Conservation (phyloP, 2,329 filamentous ascomycete genomes). For the Fonsecaea pugnacius region DNA sequence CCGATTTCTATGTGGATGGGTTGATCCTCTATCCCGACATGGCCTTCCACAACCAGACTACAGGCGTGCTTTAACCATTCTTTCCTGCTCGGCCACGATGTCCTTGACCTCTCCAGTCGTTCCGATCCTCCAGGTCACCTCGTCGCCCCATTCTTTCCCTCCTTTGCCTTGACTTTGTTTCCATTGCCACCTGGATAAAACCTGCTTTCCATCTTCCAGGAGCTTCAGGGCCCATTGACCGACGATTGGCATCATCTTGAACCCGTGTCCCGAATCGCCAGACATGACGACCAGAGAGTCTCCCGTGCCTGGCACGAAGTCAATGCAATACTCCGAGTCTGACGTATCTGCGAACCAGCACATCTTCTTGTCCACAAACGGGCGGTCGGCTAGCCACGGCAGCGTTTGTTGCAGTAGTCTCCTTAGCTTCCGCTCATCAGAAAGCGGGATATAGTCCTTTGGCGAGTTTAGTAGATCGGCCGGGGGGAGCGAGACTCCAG, state of each 20-base stretch:
- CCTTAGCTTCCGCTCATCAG: slow-evolving; percentile 59
- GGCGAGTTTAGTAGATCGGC: slow-evolving; percentile 39
- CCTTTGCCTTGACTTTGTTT: slow-evolving; percentile 44
- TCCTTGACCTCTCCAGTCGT: slow-evolving; percentile 27
- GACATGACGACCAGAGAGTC: slow-evolving; percentile 57
- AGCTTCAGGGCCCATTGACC: slow-evolving; percentile 60
- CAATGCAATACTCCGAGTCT: slow-evolving; percentile 65
- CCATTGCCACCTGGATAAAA: slow-evolving; percentile 58
- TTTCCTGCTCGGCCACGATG: slow-evolving; percentile 27
- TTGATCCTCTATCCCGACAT: background rate
- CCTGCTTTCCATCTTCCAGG: slow-evolving; percentile 52
- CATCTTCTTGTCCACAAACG: slow-evolving; percentile 61
- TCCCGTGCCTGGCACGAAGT: slow-evolving; percentile 58
- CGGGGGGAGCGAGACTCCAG: slow-evolving; percentile 51
- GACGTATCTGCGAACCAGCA: slow-evolving; percentile 68
- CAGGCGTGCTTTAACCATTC: slow-evolving; percentile 18
- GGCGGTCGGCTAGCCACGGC: slow-evolving; percentile 58
- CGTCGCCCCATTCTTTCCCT: slow-evolving; percentile 48
- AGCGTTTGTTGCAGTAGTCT: slow-evolving; percentile 58
- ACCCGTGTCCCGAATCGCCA: slow-evolving; percentile 66
- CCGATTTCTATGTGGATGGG: background rate
- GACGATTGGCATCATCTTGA: slow-evolving; percentile 67
- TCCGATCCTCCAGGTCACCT: slow-evolving; percentile 56
- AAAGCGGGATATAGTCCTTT: slow-evolving; percentile 55
- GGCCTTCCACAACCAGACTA: slow-evolving; percentile 4